Base-by-base conservation (phyloP, 2,329 filamentous ascomycete species). In the Penicillium hesseltinei region DNA sequence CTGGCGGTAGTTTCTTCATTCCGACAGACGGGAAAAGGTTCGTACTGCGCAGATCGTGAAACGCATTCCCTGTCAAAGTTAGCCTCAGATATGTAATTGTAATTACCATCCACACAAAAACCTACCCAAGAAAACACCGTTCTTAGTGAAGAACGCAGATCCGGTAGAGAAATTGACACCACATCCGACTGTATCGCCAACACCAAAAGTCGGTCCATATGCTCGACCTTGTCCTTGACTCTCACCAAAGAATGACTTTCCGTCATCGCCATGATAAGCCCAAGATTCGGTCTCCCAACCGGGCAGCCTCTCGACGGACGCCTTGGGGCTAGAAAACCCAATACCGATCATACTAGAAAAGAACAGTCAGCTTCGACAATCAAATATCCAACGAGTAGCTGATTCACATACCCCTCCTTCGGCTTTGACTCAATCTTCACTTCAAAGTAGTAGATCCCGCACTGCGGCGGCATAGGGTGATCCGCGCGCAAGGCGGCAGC, bases 361-460 rank as follows among this genome's bases (percentile, higher is more conserved):
- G 46, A 27, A 21, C 19, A 31, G 46, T 62, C 54, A 67, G 61
- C 52, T 51, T n/a, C 2, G 4, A n/a, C 4, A 35, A 51, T n/a
- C n/a, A 35, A 36, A 25, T 33, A 47, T 36, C 58, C 35, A 33
- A 33, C 38, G 9, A 39, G 15, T 35, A 40, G 23, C 50, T 27
- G 49, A 25, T 54, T 46, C 51, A 66, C 82, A 62, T 79, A 87
- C 85, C 84, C 85, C 66, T 90, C 88, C 69, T 88, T 87, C 51
- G 84, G 84, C 67, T 87, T 85, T 8, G 85, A 84, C 50, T 87
- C 72, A 47, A 91, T 83, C 9, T 83, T 84, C 35, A 87, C 80
- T 68, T 99, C 94, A 70, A 87, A 99, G 73, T 99, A 99, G 74
- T 96, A 99, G 58, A 99, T 88, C 2, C 94, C 94, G 64, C 90